Base-by-base conservation (phyloP, 2,329 filamentous ascomycete genomes). In the Cryphonectria naterciae region DNA sequence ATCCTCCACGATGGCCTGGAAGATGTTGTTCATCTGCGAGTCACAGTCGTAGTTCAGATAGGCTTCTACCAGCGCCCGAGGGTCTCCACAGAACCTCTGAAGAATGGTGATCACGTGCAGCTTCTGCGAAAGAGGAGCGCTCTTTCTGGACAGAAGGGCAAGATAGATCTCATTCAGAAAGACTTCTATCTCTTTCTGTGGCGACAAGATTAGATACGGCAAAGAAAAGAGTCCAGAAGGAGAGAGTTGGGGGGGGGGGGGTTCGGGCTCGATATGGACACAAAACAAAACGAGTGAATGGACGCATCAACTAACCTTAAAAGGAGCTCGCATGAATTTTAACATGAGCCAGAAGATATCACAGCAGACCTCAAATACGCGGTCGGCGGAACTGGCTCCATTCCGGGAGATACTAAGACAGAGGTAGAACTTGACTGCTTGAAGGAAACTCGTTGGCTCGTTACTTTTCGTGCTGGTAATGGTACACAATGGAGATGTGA, bases 21-120 rank as follows among this genome's bases (percentile, higher is more conserved):
- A 99, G 81, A 98, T 96, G 80, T 99, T 99, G 82, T 98, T 95
- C 72, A 98, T 89, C 56, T 94, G 94, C 72, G 95, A 88, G 77
- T 98, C 97, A 82, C 96, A 99, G 79, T 99, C 96, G 78, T 99
- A 99, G 81, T 99, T 99, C 73, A 99, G 88, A 80, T 99, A 99
- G 19, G 95, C 92, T 81, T 99, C 96, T 22, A 99, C 96, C 65
- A 99, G 81, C 0, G 94, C 95, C 74, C 93, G 88, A 1, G 95
- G 93, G 78, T 99, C 96, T 22, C 89, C 90, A 71, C 92, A 95
- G 64, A 99, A 85, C 71, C 95, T 88, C 76, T 93, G 92, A 67
- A 99, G 86, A 37, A 99, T 89, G 72, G 90, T 91, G 80, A 99
- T 89, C 75, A 98, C 96, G 78, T 95, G 94, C 68, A 96, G 88